These are phyloP conservation scores for Paratinospora sagittata DNA, from an alignment of 164 flowering plant genomes.

Conservation along the genomic window DNA sequence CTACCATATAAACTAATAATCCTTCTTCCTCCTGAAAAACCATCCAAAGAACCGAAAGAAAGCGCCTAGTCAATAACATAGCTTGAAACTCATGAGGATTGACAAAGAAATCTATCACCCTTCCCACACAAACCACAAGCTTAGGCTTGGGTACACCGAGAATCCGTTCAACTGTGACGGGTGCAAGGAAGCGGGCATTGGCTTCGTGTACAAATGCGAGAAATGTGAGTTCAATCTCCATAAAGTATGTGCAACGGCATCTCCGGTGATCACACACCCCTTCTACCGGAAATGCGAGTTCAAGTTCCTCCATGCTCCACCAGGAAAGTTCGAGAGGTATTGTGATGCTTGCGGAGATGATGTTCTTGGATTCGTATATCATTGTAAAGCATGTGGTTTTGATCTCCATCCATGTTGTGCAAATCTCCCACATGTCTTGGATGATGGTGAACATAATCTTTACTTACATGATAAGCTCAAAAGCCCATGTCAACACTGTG, in stretches of 20 bases:
- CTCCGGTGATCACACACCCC: slow-evolving; percentile 33
- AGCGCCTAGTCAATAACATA: not conserved
- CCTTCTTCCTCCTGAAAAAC: not conserved
- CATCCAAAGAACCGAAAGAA: not conserved
- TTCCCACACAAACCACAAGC: slow-evolving; percentile 46
- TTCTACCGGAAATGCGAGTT: slow-evolving; percentile 52
- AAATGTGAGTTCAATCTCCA: slow-evolving; percentile 51
- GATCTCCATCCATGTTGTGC: slow-evolving; percentile 70
- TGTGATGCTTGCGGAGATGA: slow-evolving; percentile 51
- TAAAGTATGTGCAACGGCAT: slow-evolving; percentile 41
- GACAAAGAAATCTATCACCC: slow-evolving; percentile 46
- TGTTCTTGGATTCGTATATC: slow-evolving; percentile 44
- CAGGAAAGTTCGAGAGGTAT: slow-evolving; percentile 29
- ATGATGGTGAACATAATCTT: slow-evolving; percentile 45
- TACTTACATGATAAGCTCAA: slow-evolving; percentile 36
- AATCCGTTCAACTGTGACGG: slow-evolving; percentile 60
- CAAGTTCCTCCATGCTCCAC: slow-evolving; percentile 31
- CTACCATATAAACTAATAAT: slow-evolving; percentile 16
- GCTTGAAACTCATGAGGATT: slow-evolving; percentile 29
- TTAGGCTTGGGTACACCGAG: slow-evolving; percentile 50
- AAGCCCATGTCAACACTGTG: slow-evolving; percentile 41
- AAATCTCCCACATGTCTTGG: slow-evolving; percentile 40
- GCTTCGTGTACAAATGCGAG: slow-evolving; percentile 43
- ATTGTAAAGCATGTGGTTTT: slow-evolving; percentile 49
- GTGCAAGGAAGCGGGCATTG: slow-evolving; percentile 64